Conservation (phyloP, 75 land plant species). For the Picea glauca region DNA sequence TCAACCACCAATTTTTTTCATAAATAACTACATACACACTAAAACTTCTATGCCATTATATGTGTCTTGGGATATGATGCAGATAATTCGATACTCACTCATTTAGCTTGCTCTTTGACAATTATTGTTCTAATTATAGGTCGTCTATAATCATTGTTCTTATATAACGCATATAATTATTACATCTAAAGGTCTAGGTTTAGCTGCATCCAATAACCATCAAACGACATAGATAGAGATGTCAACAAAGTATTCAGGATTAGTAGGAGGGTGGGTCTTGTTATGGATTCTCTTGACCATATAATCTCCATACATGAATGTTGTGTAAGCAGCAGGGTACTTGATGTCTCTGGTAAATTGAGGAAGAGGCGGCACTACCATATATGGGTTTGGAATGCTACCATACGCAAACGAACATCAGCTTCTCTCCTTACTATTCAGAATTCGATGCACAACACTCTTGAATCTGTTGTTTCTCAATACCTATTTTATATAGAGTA, state of each 20-base stretch:
- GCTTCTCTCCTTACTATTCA: not conserved
- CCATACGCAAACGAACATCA: not conserved
- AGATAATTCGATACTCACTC: too few relatives aligned
- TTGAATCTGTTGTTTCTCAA: constrained; percentile 4
- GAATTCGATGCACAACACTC: not conserved
- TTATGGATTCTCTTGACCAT: not conserved
- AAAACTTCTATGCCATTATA: too few relatives aligned
- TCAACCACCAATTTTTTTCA: too few relatives aligned
- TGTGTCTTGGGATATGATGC: too few relatives aligned
- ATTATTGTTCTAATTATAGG: too few relatives aligned
- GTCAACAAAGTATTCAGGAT: not conserved
- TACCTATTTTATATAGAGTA: not conserved
- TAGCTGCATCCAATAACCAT: too few relatives aligned
- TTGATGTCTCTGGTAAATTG: not conserved
- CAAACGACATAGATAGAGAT: too few relatives aligned
- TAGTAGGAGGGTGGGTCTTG: not conserved
- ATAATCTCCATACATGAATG: not conserved
- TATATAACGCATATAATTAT: too few relatives aligned
- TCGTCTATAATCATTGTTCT: too few relatives aligned
- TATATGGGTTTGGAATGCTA: not conserved
- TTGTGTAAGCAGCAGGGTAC: not conserved
- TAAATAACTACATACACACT: too few relatives aligned
- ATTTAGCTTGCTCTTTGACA: too few relatives aligned
- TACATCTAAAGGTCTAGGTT: too few relatives aligned
- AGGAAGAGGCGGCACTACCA: not conserved